phyloP scores from a whole-genome alignment of 768 basidiomycete genomes.

The Tubosaeta sp. region DNA sequence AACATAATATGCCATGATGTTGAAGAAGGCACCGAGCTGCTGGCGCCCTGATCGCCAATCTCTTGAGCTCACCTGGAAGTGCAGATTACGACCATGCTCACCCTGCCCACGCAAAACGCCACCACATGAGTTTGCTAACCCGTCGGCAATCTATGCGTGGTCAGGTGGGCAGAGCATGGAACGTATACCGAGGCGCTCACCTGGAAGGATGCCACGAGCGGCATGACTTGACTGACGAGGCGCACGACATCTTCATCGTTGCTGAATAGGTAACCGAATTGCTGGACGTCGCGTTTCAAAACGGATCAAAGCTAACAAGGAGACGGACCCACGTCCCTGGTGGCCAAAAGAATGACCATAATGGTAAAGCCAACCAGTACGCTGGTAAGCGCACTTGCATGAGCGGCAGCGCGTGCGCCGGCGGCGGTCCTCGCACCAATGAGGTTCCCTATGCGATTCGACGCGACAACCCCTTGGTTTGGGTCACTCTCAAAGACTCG shows the following conservation, averaged over 20 bases:
- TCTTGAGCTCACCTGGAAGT: slow-evolving; percentile 1
- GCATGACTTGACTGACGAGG: slow-evolving; percentile 48
- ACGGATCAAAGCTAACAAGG: not conserved
- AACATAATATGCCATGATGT: slow-evolving; percentile 60
- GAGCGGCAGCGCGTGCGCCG: slow-evolving; percentile 55
- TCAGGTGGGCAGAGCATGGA: not conserved
- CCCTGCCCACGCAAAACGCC: slow-evolving; percentile 48
- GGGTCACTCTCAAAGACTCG: not conserved
- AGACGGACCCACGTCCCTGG: slow-evolving; percentile 46
- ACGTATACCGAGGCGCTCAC: slow-evolving; percentile 18
- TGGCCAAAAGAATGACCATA: slow-evolving; percentile 54
- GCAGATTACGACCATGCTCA: slow-evolving; percentile 3
- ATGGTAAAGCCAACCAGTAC: slow-evolving; percentile 54
- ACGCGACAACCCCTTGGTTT: slow-evolving; percentile 58
- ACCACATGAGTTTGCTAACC: slow-evolving; percentile 48
- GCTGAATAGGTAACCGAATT: slow-evolving; percentile 66
- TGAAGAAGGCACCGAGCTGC: slow-evolving; percentile 71
- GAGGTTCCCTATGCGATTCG: slow-evolving; percentile 68
- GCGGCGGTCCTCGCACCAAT: slow-evolving; percentile 54
- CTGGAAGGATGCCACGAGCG: slow-evolving; percentile 54
- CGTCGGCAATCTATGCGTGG: slow-evolving; percentile 44
- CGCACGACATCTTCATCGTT: slow-evolving; percentile 52
- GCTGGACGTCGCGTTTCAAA: slow-evolving; percentile 24
- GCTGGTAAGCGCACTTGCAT: slow-evolving; percentile 61
- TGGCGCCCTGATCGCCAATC: slow-evolving; percentile 40